Base-by-base conservation (phyloP, 2,329 filamentous ascomycete genomes). In the Chrysoporthe deuterocubensis region DNA sequence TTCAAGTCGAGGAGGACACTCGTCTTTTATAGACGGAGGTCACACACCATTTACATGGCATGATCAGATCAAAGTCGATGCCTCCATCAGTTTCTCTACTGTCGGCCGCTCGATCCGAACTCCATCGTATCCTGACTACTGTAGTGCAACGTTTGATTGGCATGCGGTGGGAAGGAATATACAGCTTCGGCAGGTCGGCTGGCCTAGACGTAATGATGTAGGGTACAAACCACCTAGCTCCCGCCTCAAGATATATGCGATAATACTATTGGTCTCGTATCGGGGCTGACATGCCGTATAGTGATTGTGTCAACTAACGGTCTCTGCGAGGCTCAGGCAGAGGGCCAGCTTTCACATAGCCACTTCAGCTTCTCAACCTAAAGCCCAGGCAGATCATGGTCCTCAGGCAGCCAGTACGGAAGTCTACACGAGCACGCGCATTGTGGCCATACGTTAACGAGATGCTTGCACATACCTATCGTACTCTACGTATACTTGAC, bases 111-210 rank as follows among this genome's bases (percentile, higher is more conserved):
- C 54, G 46, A 37, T 54, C 62, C 58, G 54, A 67, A 16, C 34
- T 56, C 48, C 37, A 40, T 43, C 44, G 40, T 56, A 57, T 61
- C 56, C 34, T 65, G 32, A 48, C 58, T 65, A 8, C 59, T 67
- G 60, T 65, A 37, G 66, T 69, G 65, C 44, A 64, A 68, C 68
- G 66, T 62, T 57, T 66, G 44, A 42, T 63, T 44, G 43, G 63
- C 11, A 65, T 58, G 63, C 52, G 16, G 54, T 65, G 52, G 5
- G 43, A 58, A 59, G 61, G 32, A 34, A 59, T 50, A 32, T 44
- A 52, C 43, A 65, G 54, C 63, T 50, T 50, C 54, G 54, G 54
- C 43, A 59, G 42, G 63, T 65, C 63, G 50, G 63, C 48, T 50
- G 63, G 63, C 63, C 40, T 43, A 65, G 52, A 37, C 42, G 52